Base-by-base conservation (phyloP, 2,329 filamentous ascomycete species). In the Trichophyton simii region DNA sequence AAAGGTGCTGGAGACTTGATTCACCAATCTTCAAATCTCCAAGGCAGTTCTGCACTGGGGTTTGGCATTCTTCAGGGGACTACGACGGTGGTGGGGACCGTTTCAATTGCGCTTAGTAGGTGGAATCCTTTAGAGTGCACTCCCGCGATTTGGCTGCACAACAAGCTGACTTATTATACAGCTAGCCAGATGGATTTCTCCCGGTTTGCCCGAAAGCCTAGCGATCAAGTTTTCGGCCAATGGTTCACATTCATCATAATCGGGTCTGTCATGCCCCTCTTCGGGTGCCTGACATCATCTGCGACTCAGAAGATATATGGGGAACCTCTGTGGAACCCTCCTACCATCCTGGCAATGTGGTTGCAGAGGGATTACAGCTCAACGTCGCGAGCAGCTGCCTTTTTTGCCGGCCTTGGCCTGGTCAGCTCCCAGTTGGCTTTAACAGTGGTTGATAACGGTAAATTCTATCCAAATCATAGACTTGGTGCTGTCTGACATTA, bases 361-460 rank as follows among this genome's bases (percentile, higher is more conserved):
- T 68, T 75, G n/a, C 67, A 73, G 66, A 65, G 62, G 60, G 68
- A 70, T 62, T 46, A 46, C 20, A 67, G 68, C 59, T 68, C 69
- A 28, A 65, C 70, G 15, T 67, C 76, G 8, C 71, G 79, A 5
- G 77, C 78, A 0, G 77, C 71, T 0, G 74, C 75, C 2, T 79
- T 79, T 67, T 80, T 81, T 66, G 74, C 75, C 31, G 75, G 75
- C 2, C 64, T 76, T 4, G 77, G 75, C 0, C 70, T 81, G 1
- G 72, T 79, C 1, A 63, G 77, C 1, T 76, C 72, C 13, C 77
- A 79, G 63, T 69, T 81, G 20, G 77, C 75, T 2, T 75, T 79
- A 64, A 77, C 77, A 64, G 59, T 61, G 5, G 55, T 59, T 25
- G 62, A 59, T 38, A 83, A 82, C 65, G 75, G 42, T 46, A 20